Evolutionary conservation across 129 eudicot species (phyloP), one percentile per base, ranked within the genome.

Genomic region (Chrysanthemum lavandulifolium): DNA sequence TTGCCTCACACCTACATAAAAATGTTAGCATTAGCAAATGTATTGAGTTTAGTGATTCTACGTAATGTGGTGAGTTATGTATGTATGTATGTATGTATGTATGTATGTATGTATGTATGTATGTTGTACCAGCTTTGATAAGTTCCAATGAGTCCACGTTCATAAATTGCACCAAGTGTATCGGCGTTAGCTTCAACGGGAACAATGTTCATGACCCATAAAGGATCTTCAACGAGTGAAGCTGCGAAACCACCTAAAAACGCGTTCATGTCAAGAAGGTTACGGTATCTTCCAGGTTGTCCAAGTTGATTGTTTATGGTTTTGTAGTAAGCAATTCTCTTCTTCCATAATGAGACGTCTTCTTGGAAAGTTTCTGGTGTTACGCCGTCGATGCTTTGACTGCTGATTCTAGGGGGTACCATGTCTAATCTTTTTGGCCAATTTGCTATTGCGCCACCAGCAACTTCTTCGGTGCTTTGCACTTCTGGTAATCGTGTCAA

Each of bases 231-330:
- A 3, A 88, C 71, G 33, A 90, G 90, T 65, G 86, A 84, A 56
- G 99, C 97, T 27, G 99, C 99, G 61, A 94, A 94, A 36, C 99
- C 99, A 48, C 99, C 99, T 78, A 94, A 76, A 70, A 80, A 77
- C 0, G 99, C 93, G 62, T 94, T 94, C 99, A 94, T 94, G 79
- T 94, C 99, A 0, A 94, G 83, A 65, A 94, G 76, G 73, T 94
- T 94, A 2, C 99, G 82, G 79, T 94, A 94, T 69, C 96, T 86
- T 52, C 97, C 97, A 0, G 82, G 49, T 56, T 86, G 89, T 1
- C 89, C 94, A 51, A 94, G 87, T 76, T 90, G 97, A 68, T 67
- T 88, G 57, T 94, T 88, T 40, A 94, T 91, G 8, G 69, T 84
- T 67, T 94, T 94, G 47, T 94, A 94, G 66, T 94, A 88, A 0